Conservation (phyloP, 768 basidiomycete species). For the Pleurotus tuoliensis region DNA sequence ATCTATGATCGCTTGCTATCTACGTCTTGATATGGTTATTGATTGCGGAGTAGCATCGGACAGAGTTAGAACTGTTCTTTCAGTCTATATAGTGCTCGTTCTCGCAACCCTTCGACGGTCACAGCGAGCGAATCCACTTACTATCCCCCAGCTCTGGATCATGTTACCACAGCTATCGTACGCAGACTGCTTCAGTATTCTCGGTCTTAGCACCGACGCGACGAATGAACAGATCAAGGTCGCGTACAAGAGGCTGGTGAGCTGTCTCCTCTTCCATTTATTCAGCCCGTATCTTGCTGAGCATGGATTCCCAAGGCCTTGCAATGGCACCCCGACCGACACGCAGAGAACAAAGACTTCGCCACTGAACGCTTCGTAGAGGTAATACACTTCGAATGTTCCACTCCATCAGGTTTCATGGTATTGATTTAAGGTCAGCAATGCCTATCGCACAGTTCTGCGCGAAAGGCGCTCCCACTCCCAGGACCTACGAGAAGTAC, state of each 20-base stretch:
- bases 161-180: slow-evolving; percentile 1
- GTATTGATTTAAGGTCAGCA: slow-evolving; percentile 37
- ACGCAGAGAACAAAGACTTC: slow-evolving; percentile 43
- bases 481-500: slow-evolving; percentile 16
- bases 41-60: slow-evolving; percentile 9
- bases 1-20: slow-evolving; percentile 3
- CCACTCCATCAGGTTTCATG: slow-evolving; percentile 4
- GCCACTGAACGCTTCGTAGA: slow-evolving; percentile 57
- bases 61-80: slow-evolving; percentile 5
- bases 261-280: slow-evolving; percentile 18
- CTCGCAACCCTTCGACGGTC: not conserved
- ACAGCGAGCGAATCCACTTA: not conserved
- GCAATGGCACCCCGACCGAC: slow-evolving; percentile 68
- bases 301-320: slow-evolving; percentile 36
- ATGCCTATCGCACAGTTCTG: slow-evolving; percentile 53
- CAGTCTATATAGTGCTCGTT: slow-evolving; percentile 1
- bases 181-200: not conserved
- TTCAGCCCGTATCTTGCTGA: slow-evolving; percentile 10
- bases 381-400: slow-evolving; percentile 29
- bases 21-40: slow-evolving; percentile 7
- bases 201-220: not conserved
- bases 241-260: slow-evolving; percentile 62
- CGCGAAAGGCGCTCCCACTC: slow-evolving; percentile 23
- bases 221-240: slow-evolving; percentile 21
- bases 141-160: not conserved